These are phyloP conservation scores for Talaromyces islandicus DNA, from an alignment of 2,329 filamentous ascomycete species.

Conservation along the genomic window DNA sequence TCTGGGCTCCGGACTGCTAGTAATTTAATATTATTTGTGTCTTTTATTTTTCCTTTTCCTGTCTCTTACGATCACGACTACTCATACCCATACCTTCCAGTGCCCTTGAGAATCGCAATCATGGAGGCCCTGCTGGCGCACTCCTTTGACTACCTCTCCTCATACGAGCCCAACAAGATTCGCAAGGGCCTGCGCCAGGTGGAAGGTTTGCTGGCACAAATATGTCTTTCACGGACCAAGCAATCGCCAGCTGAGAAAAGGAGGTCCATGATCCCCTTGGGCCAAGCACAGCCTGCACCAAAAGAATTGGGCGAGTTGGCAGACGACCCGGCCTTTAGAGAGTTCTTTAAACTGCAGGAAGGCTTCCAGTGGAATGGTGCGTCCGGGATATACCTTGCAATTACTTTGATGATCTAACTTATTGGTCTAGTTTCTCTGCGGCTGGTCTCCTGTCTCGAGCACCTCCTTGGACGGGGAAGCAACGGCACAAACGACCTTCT, in stretches of 20 bases:
- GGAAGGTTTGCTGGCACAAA: conserved; percentile 87
- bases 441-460: conserved; percentile 77
- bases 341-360: conserved; percentile 95
- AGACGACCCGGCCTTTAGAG: conserved; percentile 81
- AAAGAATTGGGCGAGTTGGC: conserved; percentile 66
- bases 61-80: not conserved
- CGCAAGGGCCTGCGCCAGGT: conserved; percentile 91
- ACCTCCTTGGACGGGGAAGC: conserved; percentile 74
- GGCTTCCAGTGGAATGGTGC: conserved; percentile 92
- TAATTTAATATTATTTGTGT: not conserved
- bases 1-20: not conserved
- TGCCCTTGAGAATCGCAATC: conserved; percentile 11
- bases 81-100: conserved; percentile 8
- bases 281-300: conserved; percentile 37
- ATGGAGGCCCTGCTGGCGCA: conserved; percentile 93
- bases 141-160: conserved; percentile 94
- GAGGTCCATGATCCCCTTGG: conserved; percentile 35
- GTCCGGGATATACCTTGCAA: not conserved
- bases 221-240: conserved; percentile 65
- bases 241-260: conserved; percentile 35
- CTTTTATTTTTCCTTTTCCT: not conserved
- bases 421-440: conserved; percentile 63
- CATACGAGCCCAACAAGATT: conserved; percentile 82
- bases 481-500: conserved; percentile 80
- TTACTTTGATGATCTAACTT: not conserved